phyloP scores from a whole-genome alignment of 805 yeast genomes.

The Torulaspora franciscae region DNA sequence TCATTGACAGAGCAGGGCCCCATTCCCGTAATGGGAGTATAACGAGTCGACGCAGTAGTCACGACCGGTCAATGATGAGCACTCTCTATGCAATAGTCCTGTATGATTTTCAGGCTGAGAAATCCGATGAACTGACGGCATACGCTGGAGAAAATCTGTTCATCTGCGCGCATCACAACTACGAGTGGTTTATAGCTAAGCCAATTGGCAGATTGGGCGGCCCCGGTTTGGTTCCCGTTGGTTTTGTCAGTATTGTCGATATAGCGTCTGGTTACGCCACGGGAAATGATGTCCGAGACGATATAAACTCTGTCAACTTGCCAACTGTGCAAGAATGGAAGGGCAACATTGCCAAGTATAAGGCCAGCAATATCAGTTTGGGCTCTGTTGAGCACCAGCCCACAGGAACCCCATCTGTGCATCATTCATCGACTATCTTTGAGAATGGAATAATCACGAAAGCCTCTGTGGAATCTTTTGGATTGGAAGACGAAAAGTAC shows the following conservation, averaged over 20 bases:
- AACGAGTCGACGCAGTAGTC: conserved; percentile 15
- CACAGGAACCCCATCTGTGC: conserved; percentile 6
- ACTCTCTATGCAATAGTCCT: conserved; percentile 79
- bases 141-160: conserved; percentile 82
- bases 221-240: conserved; percentile 92
- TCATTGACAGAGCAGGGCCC: conserved; percentile 57
- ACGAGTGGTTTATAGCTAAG: conserved; percentile 97
- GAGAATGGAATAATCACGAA: conserved; percentile 26
- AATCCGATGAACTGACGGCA: conserved; percentile 79
- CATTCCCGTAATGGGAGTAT: conserved; percentile 16
- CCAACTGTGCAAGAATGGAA: conserved; percentile 98
- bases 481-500: conserved; percentile 78
- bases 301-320: conserved; percentile 60
- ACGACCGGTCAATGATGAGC: conserved; percentile 23
- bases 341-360: conserved; percentile 79
- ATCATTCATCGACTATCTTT: conserved; percentile 16
- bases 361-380: conserved; percentile 78
- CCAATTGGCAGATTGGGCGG: conserved; percentile 94
- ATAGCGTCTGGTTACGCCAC: conserved; percentile 58
- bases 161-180: conserved; percentile 92
- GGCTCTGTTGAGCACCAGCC: conserved; percentile 44
- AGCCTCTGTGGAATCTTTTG: conserved; percentile 75
- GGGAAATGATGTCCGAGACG: conserved; percentile 49
- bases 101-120: conserved; percentile 76
- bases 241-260: conserved; percentile 82